phyloP scores from a whole-genome alignment of 768 basidiomycete species.

The Lactarius quietus region DNA sequence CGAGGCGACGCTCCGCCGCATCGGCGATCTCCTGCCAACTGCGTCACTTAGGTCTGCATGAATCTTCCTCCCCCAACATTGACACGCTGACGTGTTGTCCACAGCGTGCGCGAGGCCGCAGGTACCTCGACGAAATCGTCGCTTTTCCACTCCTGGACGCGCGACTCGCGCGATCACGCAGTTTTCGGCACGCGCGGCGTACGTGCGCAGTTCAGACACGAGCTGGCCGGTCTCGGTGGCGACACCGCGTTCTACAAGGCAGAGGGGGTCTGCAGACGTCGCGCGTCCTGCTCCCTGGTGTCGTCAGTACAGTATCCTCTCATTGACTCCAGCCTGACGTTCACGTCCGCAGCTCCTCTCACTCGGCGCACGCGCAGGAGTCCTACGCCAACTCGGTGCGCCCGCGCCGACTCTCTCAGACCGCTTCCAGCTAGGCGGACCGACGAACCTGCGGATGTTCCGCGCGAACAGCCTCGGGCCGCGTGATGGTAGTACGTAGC shows the following conservation, averaged over 20 bases:
- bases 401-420: conserved; percentile 65
- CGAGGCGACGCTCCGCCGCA: conserved; percentile 74
- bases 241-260: conserved; percentile 74
- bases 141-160: conserved; percentile 68
- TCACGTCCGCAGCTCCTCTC: conserved; percentile 59
- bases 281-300: conserved; percentile 51
- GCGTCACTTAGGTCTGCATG: conserved; percentile 76
- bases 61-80: neutral
- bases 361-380: conserved; percentile 64
- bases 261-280: conserved; percentile 65
- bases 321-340: neutral
- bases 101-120: conserved; percentile 80
- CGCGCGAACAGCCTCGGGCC: conserved; percentile 74
- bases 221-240: conserved; percentile 79
- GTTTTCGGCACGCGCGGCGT: conserved; percentile 60
- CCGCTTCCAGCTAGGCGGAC: conserved; percentile 91
- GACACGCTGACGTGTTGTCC: conserved; percentile 1
- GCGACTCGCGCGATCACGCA: conserved; percentile 73
- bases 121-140: conserved; percentile 81
- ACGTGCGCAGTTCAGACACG: conserved; percentile 59
- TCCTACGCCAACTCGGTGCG: conserved; percentile 57
- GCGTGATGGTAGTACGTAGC: conserved; percentile 58
- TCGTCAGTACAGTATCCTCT: conserved; percentile 47
- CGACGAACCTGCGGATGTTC: conserved; percentile 79
- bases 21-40: conserved; percentile 63